These are phyloP conservation scores for Samsoniella hepiali DNA, from an alignment of 2,329 filamentous ascomycete species.

Conservation along the genomic window DNA sequence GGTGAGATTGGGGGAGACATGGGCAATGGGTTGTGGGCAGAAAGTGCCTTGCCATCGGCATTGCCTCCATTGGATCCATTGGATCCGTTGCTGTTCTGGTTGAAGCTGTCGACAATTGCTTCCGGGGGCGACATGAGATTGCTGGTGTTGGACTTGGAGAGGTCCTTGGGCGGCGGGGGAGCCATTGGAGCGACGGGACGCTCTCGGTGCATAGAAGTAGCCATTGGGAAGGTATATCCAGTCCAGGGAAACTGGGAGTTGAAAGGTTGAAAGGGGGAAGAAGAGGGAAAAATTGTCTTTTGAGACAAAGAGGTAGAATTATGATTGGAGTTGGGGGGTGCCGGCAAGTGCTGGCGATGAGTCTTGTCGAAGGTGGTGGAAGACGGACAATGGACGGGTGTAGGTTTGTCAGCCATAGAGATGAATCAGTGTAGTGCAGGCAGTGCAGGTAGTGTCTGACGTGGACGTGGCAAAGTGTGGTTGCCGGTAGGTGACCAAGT, in stretches of 20 bases:
- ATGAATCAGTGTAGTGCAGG: background rate
- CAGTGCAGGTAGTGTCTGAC: constrained; percentile 13
- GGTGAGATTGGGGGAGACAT: constrained; percentile 59
- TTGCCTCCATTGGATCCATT: constrained; percentile 19
- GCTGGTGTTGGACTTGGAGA: constrained; percentile 48
- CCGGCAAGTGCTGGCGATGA: constrained; percentile 4
- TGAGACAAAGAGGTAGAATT: constrained; percentile 14
- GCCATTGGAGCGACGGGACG: constrained; percentile 26
- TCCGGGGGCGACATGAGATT: constrained; percentile 63
- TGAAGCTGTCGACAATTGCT: constrained; percentile 52
- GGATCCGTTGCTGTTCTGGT: constrained; percentile 22
- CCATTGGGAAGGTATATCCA: constrained; percentile 12
- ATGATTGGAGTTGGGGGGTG: background rate
- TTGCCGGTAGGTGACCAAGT: background rate
- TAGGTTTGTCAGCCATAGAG: constrained; percentile 18
- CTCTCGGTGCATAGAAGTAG: constrained; percentile 25
- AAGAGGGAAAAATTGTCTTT: constrained; percentile 13
- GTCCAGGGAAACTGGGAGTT: background rate
- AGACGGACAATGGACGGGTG: background rate
- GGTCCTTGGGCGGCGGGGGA: constrained; percentile 27
- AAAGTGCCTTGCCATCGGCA: constrained; percentile 27
- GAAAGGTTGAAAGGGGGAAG: constrained; percentile 18
- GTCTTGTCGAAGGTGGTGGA: constrained; percentile 18
- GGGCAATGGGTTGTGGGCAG: constrained; percentile 36
- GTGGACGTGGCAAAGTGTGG: constrained; percentile 16